Evolutionary conservation across 768 basidiomycete species (phyloP), one percentile per base, ranked within the genome.

Genomic region (Macrolepiota dolichaula): DNA sequence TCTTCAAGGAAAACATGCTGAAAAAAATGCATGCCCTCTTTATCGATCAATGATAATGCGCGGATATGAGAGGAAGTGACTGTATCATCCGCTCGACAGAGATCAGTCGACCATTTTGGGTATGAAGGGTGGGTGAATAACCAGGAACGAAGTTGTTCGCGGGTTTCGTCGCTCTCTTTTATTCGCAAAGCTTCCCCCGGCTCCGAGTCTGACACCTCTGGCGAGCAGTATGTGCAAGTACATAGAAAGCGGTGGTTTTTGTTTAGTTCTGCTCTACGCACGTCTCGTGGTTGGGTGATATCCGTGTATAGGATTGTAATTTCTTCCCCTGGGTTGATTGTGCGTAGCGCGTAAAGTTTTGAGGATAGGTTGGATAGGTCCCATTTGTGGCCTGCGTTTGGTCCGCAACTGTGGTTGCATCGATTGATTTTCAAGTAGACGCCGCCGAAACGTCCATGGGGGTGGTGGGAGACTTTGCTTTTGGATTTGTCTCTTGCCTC

Each of bases 391-490:
- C 73, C 73, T 2, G 76, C 77, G 63, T 81, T 80, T 5, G 79
- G 77, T 19, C 76, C 76, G 59, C 81, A 82, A 62, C 79, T 79
- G 55, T 82, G 81, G 61, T 82, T 82, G 36, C 70, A 71, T 12
- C 80, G 72, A 63, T 77, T 77, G 32, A 80, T 73, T 35, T 70
- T 69, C 11, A 76, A 71, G 64, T 78, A 81, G 0, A 77, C 72
- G 4, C 73, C 80, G 11, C 80, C 79, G 53, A 81, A 80, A 40
- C 77, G 59, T 22, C 69, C 64, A 15, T 54, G 44, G 37, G 25
- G 17, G 3, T 36, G 57, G 22, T 29, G 35, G 13, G 32, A 72
- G 53, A 59, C 61, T 17, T 65, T 65, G 4, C 68, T 62, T 4
- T 54, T 27, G 24, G 22, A 22, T 22, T 49, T 49, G 13, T 66